Percentiles rank a stretch among this genome's conserved stretches.
phyloP scores from a whole-genome alignment of 2,329 filamentous ascomycete species.

The Chaetomium globosum region DNA sequence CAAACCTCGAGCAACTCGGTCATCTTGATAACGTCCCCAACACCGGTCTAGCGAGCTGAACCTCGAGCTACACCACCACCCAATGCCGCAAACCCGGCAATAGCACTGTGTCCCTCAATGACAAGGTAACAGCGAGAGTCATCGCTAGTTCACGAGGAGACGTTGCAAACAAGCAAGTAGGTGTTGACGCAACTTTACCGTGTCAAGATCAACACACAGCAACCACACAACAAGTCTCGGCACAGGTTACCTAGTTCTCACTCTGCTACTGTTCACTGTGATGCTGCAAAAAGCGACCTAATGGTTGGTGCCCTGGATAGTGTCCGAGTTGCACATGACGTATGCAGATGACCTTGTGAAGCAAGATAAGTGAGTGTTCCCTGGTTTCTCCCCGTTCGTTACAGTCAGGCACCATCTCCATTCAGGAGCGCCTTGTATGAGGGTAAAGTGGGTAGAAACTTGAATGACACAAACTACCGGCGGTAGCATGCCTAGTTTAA shows the following conservation, averaged over 20 bases:
- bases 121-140: neutral
- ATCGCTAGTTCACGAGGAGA: neutral
- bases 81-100: neutral
- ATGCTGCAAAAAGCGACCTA: neutral
- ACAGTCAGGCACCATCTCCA: neutral
- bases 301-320: slow-evolving; percentile 4
- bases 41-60: neutral
- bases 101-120: neutral
- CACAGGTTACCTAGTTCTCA: neutral
- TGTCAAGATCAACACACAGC: neutral
- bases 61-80: neutral
- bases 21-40: neutral
- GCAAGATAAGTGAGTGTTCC: neutral
- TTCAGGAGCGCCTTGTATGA: neutral
- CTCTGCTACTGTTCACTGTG: neutral
- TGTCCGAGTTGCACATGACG: slow-evolving; percentile 4
- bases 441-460: neutral
- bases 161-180: neutral
- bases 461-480: neutral
- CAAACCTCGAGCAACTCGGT: too few species aligned
- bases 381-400: neutral
- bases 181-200: neutral
- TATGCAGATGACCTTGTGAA: slow-evolving; percentile 7
- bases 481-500: neutral
- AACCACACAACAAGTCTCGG: slow-evolving; percentile 2